Evolutionary conservation across 2,329 filamentous ascomycete species (phyloP), one percentile per base, ranked within the genome.

Genomic region (Sporothrix humicola): DNA sequence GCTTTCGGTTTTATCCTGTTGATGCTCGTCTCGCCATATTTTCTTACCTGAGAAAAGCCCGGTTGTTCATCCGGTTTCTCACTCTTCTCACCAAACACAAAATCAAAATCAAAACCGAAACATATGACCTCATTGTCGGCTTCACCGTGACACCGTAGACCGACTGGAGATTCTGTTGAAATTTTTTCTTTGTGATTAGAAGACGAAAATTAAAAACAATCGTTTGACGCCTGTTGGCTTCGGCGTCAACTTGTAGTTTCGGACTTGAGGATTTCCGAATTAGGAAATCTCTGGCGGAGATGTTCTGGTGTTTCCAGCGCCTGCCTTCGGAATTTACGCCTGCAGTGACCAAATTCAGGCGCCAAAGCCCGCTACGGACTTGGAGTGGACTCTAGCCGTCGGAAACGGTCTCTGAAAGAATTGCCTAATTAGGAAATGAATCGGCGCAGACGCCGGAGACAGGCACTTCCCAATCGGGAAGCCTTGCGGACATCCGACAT

Each of bases 381-480:
- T 61, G 26, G 17, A 10, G 10, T 17, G 58, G 58, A n/a, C 5
- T 42, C 31, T 63, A 31, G 9, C 10, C 26, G 26, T 63, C 61
- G 61, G 61, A 48, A 10, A 2, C 26, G 42, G 13, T n/a, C 2
- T 5, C 8, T 17, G 20, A 9, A 23, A 56, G 15, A 10, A 65
- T 4, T 46, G 13, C n/a, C 61, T 6, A 66, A 48, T 7, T 9
- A 13, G 20, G 61, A 20, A 48, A 48, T 1, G 23, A 8, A 0
- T 26, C 42, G 61, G 61, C 42, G 58, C 13, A 59, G 26, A 37
- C n/a, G n/a, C 8, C 61, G 61, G 61, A 66, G 20, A 48, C 42
- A 9, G 4, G 7, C 15, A 10, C 48, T 66, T 23, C 61, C 42
- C 26, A 13, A 66, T 66, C 26, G 10, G 61, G 42, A 66, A 37